Evolutionary conservation across 2,329 filamentous ascomycete species (phyloP).

Genomic region (Penicillium sp.): DNA sequence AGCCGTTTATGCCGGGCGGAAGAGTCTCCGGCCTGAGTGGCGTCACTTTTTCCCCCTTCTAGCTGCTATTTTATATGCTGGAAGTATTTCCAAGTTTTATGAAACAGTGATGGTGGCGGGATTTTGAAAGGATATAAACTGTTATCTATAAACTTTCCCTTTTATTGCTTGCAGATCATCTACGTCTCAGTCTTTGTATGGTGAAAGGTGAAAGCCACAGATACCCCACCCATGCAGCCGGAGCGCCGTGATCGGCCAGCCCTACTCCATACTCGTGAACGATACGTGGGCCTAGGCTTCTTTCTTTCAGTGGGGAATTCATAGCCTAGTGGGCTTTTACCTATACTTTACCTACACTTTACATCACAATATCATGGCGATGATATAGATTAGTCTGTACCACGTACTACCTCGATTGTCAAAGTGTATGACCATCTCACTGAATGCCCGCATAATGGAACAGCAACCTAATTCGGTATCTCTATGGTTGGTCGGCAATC

Average conservation of each 20-base stretch:
- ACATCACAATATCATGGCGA: neutral
- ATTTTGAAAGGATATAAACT: neutral
- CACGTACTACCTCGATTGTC: neutral
- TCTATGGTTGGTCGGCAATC: neutral
- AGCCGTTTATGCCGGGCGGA: constrained; percentile 12
- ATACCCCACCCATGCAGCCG: neutral
- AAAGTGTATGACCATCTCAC: neutral
- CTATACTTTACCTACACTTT: neutral
- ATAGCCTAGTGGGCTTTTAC: neutral
- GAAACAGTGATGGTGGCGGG: neutral
- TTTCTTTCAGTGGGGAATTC: neutral
- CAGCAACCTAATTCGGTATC: neutral
- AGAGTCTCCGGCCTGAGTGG: constrained; percentile 17
- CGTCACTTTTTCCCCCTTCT: constrained; percentile 3
- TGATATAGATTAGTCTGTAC: neutral
- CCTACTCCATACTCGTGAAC: neutral
- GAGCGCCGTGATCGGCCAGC: neutral
- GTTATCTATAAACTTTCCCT: neutral
- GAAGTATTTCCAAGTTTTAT: neutral
- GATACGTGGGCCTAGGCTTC: neutral
- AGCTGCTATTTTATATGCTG: neutral
- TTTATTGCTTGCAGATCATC: neutral
- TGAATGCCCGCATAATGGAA: neutral
- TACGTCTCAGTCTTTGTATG: neutral
- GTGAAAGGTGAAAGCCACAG: neutral